Percentiles rank a stretch among this genome's conserved stretches.
Conservation (phyloP, 140 eudicot species). For the Flaveria floridana region DNA sequence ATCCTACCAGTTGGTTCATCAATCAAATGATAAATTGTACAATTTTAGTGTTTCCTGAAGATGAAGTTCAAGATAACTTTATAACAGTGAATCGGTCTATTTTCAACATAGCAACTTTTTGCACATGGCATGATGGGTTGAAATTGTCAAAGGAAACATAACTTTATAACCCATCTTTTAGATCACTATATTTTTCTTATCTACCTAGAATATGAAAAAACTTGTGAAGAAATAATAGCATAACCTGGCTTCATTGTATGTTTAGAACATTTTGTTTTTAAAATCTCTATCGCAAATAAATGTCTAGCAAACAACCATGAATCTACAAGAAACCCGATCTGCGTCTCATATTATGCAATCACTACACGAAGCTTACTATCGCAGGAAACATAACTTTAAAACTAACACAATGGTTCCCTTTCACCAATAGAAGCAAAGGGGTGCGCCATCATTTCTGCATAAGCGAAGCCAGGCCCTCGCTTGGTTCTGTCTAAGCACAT, state of each 20-base stretch:
- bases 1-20: not conserved
- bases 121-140: not conserved
- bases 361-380: not conserved
- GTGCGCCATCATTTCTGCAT: too few relatives aligned
- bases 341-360: not conserved
- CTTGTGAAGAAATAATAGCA: not conserved
- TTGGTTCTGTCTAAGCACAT: not conserved
- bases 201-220: not conserved
- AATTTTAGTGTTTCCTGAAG: not conserved
- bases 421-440: not conserved
- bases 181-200: not conserved
- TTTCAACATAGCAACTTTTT: not conserved
- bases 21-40: not conserved
- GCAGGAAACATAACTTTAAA: too few relatives aligned
- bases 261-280: too few relatives aligned
- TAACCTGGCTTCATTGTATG: not conserved
- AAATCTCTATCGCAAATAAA: not conserved
- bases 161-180: not conserved
- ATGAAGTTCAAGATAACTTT: not conserved
- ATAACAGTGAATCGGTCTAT: not conserved
- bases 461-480: not conserved
- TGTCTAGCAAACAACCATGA: not conserved
- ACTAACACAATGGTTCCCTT: not conserved
- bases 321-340: too few relatives aligned
- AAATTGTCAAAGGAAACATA: not conserved